Evolutionary conservation across 768 basidiomycete genomes (phyloP).

Genomic region (Lentinula guzmanii): DNA sequence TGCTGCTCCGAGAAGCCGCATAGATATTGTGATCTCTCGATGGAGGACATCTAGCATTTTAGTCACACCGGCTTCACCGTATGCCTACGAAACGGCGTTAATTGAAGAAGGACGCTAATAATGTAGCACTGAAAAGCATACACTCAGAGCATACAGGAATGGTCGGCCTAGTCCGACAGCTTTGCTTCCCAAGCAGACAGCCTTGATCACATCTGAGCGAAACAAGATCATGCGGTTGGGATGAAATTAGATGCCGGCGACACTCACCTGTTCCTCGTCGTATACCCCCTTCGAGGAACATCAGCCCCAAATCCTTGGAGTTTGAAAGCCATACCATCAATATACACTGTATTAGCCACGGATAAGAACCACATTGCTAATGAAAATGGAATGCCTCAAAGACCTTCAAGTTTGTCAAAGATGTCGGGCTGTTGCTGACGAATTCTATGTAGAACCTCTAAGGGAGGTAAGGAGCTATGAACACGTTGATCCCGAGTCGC

Average conservation of each 20-base stretch:
- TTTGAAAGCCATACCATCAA: conserved; percentile 52
- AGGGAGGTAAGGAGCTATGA: conserved; percentile 62
- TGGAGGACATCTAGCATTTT: conserved; percentile 63
- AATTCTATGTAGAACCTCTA: conserved; percentile 74
- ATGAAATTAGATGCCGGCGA: neutral
- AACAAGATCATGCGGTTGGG: neutral
- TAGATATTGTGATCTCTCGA: conserved; percentile 70
- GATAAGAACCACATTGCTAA: neutral
- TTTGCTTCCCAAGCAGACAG: conserved; percentile 81
- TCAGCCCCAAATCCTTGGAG: too few species aligned
- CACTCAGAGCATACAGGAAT: conserved; percentile 84
- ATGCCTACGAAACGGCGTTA: conserved; percentile 43
- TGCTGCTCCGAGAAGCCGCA: conserved; percentile 71
- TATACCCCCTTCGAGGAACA: conserved; percentile 39
- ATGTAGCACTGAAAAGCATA: conserved; percentile 23
- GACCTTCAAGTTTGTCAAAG: conserved; percentile 66
- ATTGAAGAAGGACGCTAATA: neutral
- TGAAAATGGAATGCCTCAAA: neutral
- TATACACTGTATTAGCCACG: conserved; percentile 50
- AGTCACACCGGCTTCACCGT: conserved; percentile 65
- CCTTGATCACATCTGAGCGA: conserved; percentile 73
- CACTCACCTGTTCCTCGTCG: conserved; percentile 66
- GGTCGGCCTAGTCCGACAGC: conserved; percentile 84
- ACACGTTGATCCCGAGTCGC: conserved; percentile 7
- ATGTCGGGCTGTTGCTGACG: conserved; percentile 70